phyloP scores from a whole-genome alignment of 371 early-diverging fungal species.

The Rhizopus arrhizus region DNA sequence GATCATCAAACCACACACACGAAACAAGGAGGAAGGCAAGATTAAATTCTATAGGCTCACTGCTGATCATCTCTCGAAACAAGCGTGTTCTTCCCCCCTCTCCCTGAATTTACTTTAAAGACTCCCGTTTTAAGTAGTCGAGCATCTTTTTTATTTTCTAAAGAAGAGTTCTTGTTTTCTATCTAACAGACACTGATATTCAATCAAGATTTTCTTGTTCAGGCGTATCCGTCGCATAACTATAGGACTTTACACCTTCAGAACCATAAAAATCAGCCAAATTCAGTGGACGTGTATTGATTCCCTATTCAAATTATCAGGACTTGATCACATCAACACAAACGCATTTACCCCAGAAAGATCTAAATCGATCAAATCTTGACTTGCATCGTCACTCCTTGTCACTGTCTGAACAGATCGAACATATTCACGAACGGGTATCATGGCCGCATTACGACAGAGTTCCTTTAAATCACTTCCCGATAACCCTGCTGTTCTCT shows the following conservation, averaged over 20 bases:
- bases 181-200: background rate
- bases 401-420: constrained; percentile 48
- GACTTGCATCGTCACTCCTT: constrained; percentile 30
- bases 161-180: too few relatives aligned
- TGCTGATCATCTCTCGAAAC: too few relatives aligned
- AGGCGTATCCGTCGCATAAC: constrained; percentile 20
- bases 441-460: constrained; percentile 94
- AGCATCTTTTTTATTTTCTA: too few relatives aligned
- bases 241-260: constrained; percentile 39
- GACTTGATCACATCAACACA: background rate
- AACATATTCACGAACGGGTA: constrained; percentile 90
- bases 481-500: constrained; percentile 85
- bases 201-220: constrained; percentile 37
- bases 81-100: too few relatives aligned
- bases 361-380: constrained; percentile 43
- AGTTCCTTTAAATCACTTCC: constrained; percentile 96
- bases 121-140: too few relatives aligned
- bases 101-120: too few relatives aligned
- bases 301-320: constrained; percentile 30
- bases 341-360: constrained; percentile 16
- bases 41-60: too few relatives aligned
- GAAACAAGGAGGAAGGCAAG: too few relatives aligned
- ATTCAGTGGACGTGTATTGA: constrained; percentile 61
- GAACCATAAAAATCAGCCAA: constrained; percentile 65
- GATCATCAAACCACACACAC: too few relatives aligned